Conservation (phyloP, 192 early-diverging fungal genomes). For the Coemansia javaensis region DNA sequence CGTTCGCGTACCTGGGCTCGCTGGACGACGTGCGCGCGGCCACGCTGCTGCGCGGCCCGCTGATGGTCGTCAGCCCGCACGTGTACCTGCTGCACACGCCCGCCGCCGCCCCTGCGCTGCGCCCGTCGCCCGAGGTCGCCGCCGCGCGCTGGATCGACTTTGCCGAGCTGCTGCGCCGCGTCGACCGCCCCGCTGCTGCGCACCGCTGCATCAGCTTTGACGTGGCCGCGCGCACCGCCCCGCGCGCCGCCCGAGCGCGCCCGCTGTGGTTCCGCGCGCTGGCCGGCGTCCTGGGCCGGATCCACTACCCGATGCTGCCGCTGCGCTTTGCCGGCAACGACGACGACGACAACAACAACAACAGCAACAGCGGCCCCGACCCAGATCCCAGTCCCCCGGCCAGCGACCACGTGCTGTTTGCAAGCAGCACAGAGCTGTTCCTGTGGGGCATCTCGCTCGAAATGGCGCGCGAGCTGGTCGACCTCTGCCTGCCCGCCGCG, state of each 20-base stretch:
- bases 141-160: slow-evolving; percentile 42
- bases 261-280: slow-evolving; percentile 24
- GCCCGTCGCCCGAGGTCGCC: slow-evolving; percentile 28
- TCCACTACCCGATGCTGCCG: slow-evolving; percentile 22
- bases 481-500: slow-evolving; percentile 20
- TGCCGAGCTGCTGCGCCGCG: slow-evolving; percentile 6
- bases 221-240: slow-evolving; percentile 15
- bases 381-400: too few relatives aligned
- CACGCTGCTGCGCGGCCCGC: not conserved
- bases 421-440: slow-evolving; percentile 21
- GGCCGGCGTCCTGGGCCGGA: slow-evolving; percentile 4
- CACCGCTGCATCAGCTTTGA: slow-evolving; percentile 10
- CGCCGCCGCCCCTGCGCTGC: slow-evolving; percentile 5
- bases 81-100: slow-evolving; percentile 35
- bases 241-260: not conserved
- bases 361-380: too few relatives aligned
- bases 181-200: slow-evolving; percentile 7
- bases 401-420: slow-evolving; percentile 7
- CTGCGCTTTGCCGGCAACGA: slow-evolving; percentile 6
- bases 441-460: slow-evolving; percentile 43
- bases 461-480: slow-evolving; percentile 29
- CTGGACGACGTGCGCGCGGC: slow-evolving; percentile 20
- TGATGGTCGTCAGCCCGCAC: slow-evolving; percentile 24
- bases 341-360: too few relatives aligned
- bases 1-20: slow-evolving; percentile 19